A percentile compares a stretch with the other conserved stretches of the same genome.
These are phyloP conservation scores for Rhynchospora breviuscula DNA, from an alignment of 176 grass and related monocot genomes.

Conservation along the genomic window DNA sequence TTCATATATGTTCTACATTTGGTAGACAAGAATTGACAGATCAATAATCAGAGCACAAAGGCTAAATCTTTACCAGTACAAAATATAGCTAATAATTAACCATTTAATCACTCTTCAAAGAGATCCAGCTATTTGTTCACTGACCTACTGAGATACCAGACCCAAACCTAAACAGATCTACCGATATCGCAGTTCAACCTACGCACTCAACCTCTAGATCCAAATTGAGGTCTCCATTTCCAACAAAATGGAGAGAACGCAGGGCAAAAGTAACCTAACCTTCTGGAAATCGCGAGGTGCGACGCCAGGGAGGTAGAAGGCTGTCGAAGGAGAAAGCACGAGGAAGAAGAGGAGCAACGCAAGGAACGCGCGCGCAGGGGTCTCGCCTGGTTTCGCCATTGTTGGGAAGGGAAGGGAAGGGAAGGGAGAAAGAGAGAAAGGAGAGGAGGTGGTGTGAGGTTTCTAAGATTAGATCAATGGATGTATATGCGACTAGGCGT, in stretches of 20 bases:
- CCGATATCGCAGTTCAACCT: neutral
- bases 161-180: constrained; percentile 27
- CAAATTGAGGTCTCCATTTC: neutral
- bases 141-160: constrained; percentile 22
- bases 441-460: neutral
- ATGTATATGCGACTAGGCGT: constrained; percentile 2
- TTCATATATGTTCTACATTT: neutral
- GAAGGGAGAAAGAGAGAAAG: neutral
- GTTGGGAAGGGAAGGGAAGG: neutral
- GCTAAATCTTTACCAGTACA: neutral
- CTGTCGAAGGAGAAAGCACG: constrained; percentile 8
- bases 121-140: constrained; percentile 10
- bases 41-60: neutral
- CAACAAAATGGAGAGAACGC: neutral
- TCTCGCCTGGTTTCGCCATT: constrained; percentile 26
- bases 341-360: constrained; percentile 9
- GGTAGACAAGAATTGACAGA: neutral
- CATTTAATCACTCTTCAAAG: neutral
- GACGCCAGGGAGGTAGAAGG: constrained; percentile 48
- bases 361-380: constrained; percentile 2
- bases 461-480: constrained; percentile 17
- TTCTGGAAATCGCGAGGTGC: constrained; percentile 42
- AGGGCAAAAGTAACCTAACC: constrained; percentile 18
- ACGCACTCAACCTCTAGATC: neutral
- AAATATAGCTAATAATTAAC: neutral